Percentiles rank a stretch among this genome's conserved stretches.
phyloP scores from a whole-genome alignment of 768 basidiomycete genomes.

The Rhizopogon vinicolor region DNA sequence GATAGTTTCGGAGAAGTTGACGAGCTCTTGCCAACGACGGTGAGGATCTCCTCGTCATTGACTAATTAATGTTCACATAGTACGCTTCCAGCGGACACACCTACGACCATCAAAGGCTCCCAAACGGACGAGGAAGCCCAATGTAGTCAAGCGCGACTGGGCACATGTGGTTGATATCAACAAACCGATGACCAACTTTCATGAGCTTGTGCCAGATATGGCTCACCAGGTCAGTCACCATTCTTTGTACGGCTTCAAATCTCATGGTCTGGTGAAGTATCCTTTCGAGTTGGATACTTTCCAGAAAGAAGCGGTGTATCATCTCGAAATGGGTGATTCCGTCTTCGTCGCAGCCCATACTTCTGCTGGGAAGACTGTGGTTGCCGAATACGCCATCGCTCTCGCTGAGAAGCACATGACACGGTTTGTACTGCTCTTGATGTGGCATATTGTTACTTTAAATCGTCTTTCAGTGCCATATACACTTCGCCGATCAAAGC shows the following conservation, averaged over 20 bases:
- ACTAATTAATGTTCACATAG: neutral
- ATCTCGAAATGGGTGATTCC: conserved; percentile 94
- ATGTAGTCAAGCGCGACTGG: conserved; percentile 87
- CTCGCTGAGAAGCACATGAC: conserved; percentile 98
- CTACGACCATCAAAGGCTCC: conserved; percentile 47
- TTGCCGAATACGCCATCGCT: conserved; percentile 98
- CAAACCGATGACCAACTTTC: conserved; percentile 83
- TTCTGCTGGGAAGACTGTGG: conserved; percentile 98
- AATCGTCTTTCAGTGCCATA: conserved; percentile 63
- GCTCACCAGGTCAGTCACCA: conserved; percentile 71
- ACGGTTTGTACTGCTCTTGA: conserved; percentile 45
- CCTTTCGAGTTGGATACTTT: conserved; percentile 99
- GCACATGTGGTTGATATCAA: conserved; percentile 96
- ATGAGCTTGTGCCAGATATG: conserved; percentile 93
- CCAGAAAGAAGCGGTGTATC: conserved; percentile 98
- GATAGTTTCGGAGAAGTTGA: conserved; percentile 56
- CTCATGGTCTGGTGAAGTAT: conserved; percentile 49
- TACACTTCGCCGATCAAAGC: conserved; percentile 99
- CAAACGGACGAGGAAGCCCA: conserved; percentile 37
- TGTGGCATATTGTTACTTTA: conserved; percentile 9
- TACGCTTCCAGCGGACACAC: conserved; percentile 43
- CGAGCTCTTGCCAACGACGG: conserved; percentile 67
- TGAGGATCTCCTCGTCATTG: conserved; percentile 14
- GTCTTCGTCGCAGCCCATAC: conserved; percentile 99
- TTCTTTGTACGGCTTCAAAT: neutral